A percentile compares a stretch with the other conserved stretches of the same genome.
Conservation (phyloP, 768 basidiomycete genomes). For the Calocybe cyanea region DNA sequence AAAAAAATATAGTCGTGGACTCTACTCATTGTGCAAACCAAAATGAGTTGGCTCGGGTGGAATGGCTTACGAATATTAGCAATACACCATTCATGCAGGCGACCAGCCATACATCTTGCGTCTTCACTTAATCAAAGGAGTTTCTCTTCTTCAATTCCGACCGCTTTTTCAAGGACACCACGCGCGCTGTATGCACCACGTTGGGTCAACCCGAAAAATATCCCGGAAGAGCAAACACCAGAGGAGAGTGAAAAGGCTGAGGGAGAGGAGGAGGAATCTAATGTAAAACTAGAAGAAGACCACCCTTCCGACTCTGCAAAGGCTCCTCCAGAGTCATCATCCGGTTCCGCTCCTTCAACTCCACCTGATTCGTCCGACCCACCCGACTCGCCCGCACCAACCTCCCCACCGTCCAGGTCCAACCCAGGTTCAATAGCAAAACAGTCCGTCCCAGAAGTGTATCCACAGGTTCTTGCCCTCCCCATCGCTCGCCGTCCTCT, state of each 20-base stretch:
- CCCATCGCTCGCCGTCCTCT: conserved; percentile 94
- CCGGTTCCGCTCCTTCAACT: conserved; percentile 16
- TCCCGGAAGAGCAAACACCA: conserved; percentile 12
- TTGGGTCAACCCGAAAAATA: conserved; percentile 22
- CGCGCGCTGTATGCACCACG: conserved; percentile 15
- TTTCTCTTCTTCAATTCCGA: conserved; percentile 6
- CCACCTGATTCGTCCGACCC: conserved; percentile 15
- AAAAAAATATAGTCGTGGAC: neutral
- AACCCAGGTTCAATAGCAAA: conserved; percentile 64
- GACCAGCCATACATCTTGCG: conserved; percentile 4
- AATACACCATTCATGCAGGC: conserved; percentile 14
- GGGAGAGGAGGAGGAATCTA: conserved; percentile 11
- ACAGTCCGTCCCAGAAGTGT: conserved; percentile 83
- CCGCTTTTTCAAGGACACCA: conserved; percentile 11
- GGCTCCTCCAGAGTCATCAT: conserved; percentile 14
- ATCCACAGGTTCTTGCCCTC: conserved; percentile 91
- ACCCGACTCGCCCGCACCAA: conserved; percentile 2
- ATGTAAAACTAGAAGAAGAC: conserved; percentile 12
- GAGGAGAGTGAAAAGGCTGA: conserved; percentile 5
- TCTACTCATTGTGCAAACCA: neutral
- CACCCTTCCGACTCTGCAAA: conserved; percentile 13
- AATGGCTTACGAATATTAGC: conserved; percentile 11
- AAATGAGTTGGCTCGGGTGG: conserved; percentile 21
- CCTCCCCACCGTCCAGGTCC: conserved; percentile 19
- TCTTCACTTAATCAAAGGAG: conserved; percentile 1